phyloP scores from a whole-genome alignment of 345 rosid species.

The Camelina neglecta region DNA sequence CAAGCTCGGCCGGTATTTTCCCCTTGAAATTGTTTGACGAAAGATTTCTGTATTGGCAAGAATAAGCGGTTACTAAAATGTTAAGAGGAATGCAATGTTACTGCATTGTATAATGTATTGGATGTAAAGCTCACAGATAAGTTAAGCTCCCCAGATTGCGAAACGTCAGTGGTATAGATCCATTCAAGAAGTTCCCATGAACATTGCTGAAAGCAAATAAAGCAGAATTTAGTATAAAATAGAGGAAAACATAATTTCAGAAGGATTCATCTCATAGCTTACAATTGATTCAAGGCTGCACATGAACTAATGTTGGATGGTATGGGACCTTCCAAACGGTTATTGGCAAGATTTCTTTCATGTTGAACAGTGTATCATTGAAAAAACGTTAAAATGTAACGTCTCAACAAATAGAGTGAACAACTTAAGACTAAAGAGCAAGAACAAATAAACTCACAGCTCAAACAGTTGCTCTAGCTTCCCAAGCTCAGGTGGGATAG shows the following conservation, averaged over 20 bases:
- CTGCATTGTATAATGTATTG: neutral
- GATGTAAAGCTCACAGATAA: constrained; percentile 64
- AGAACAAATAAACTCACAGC: constrained; percentile 54
- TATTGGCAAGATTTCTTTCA: constrained; percentile 87
- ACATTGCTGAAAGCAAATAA: constrained; percentile 61
- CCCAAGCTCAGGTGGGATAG: constrained; percentile 92
- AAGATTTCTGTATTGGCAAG: constrained; percentile 60
- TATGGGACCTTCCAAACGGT: constrained; percentile 81
- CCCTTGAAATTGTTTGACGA: constrained; percentile 82
- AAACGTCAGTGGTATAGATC: constrained; percentile 81
- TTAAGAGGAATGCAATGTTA: neutral
- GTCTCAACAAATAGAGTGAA: neutral
- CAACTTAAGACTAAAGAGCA: neutral
- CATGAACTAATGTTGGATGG: constrained; percentile 83
- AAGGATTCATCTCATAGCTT: constrained; percentile 34
- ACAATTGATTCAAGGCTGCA: constrained; percentile 92
- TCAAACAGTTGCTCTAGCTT: constrained; percentile 91
- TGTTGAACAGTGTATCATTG: neutral
- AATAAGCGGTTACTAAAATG: neutral
- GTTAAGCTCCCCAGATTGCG: constrained; percentile 81
- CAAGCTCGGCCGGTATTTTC: constrained; percentile 71
- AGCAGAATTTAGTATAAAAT: neutral
- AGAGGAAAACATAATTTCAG: neutral
- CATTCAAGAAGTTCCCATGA: constrained; percentile 77
- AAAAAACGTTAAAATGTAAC: neutral